Evolutionary conservation across 495 filamentous ascomycete species (phyloP), one percentile per base, ranked within the genome.

Genomic region (Bacidia rubella): DNA sequence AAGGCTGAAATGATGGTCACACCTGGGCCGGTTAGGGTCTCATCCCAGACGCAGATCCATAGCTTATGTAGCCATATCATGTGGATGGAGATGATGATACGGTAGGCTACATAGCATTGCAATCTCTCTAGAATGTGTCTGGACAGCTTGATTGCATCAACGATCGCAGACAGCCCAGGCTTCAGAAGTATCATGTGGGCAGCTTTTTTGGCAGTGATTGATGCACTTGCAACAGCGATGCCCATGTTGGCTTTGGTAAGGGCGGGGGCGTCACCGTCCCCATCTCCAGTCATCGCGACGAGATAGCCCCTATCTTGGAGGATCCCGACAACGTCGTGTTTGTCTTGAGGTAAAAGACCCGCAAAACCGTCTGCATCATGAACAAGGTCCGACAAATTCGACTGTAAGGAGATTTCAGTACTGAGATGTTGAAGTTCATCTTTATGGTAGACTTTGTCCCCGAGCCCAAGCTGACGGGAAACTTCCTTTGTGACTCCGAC

Each of bases 71-170:
- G 94, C 62, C 90, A 80, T 68, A 88, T 84, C 65, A 95, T 74
- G 62, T 95, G 89, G 48, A 95, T 77, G 2, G 88, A 93, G 62
- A 95, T 70, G 17, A 88, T 89, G 61, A 95, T 95, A 74, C 89
- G 87, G 74, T 95, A 95, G 58, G 92, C 82, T 61, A 95, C 86
- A 72, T 95, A 95, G 38, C 89, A 83, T 72, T 95, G 90, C 89
- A 95, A 94, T 57, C 89, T 87, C 67, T 93, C 87, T 77, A 95
- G 95, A 63, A 95, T 95, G 65, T 92, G 88, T 61, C 89, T 86
- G 22, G 89, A 92, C 57, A 83, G 90, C 74, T 94, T 95, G 66
- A 94, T 78, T 56, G 89, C 86, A 63, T 92, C 85, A 55, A 94
- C 90, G 66, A 95, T 94, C 51, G 87, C 84, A 63, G 86, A 88